Evolutionary conservation across 2,329 filamentous ascomycete genomes (phyloP).

Genomic region (Epichloe sibirici): DNA sequence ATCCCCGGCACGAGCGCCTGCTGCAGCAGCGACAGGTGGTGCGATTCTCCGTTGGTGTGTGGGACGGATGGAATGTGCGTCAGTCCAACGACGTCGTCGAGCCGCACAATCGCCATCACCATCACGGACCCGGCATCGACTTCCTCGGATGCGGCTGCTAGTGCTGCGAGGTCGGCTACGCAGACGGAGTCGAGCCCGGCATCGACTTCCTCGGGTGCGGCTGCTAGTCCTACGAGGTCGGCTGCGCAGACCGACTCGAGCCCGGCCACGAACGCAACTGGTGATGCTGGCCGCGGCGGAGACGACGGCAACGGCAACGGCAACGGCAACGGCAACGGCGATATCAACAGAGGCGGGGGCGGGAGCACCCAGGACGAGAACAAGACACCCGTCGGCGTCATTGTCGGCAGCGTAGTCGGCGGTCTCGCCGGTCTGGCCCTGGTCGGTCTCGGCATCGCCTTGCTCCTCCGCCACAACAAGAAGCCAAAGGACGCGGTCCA

Average conservation of each 20-base stretch:
- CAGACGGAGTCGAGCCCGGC: neutral
- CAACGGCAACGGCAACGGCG: neutral
- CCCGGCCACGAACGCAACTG: neutral
- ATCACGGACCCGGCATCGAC: neutral
- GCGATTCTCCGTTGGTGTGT: neutral
- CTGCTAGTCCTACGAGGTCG: neutral
- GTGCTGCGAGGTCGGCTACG: neutral
- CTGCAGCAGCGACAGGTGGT: neutral
- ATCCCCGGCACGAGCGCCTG: neutral
- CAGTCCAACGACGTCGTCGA: neutral
- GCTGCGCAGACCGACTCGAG: neutral
- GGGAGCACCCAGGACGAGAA: neutral
- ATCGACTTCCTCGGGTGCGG: neutral
- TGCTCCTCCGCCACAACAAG: slow-evolving; percentile 1
- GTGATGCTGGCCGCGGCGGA: neutral
- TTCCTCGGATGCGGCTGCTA: neutral
- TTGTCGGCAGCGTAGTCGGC: neutral
- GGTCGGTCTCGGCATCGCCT: neutral
- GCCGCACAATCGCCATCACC: neutral
- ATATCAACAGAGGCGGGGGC: neutral
- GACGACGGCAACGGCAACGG: neutral
- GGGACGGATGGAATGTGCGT: neutral
- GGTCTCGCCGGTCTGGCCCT: neutral
- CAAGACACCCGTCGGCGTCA: neutral
- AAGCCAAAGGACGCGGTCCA: neutral